A percentile compares a stretch with the other conserved stretches of the same genome.
These are phyloP conservation scores for Boletus sp. DNA, from an alignment of 768 basidiomycete genomes.

Conservation along the genomic window DNA sequence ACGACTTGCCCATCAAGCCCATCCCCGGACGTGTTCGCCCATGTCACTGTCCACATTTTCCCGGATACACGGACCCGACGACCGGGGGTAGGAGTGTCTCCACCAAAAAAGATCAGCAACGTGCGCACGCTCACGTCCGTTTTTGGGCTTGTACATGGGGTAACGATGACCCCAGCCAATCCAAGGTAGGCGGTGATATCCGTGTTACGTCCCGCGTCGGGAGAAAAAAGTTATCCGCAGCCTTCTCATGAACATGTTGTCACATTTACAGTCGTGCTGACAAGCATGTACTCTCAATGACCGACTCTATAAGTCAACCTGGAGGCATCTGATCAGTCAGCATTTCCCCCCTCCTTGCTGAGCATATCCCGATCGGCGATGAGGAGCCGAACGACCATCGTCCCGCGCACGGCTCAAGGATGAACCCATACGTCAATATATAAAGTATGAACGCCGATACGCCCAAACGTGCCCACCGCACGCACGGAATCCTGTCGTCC, in stretches of 20 bases:
- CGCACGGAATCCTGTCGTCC: neutral
- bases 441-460: slow-evolving; percentile 1
- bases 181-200: neutral
- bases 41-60: no score
- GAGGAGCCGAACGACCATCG: neutral
- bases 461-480: neutral
- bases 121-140: neutral
- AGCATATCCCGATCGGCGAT: neutral
- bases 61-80: neutral
- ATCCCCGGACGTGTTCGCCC: neutral
- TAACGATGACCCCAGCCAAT: neutral
- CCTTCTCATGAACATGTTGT: neutral
- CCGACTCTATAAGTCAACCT: neutral
- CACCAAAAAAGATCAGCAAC: neutral
- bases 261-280: neutral
- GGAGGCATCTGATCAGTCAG: neutral
- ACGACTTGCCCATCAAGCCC: neutral
- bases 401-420: slow-evolving; percentile 9
- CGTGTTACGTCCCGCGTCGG: neutral
- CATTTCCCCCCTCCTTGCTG: neutral
- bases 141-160: neutral
- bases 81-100: neutral
- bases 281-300: neutral
- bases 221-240: neutral
- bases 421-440: slow-evolving; percentile 14